Base-by-base conservation (phyloP, 495 filamentous ascomycete species). In the Tuber indicum region DNA sequence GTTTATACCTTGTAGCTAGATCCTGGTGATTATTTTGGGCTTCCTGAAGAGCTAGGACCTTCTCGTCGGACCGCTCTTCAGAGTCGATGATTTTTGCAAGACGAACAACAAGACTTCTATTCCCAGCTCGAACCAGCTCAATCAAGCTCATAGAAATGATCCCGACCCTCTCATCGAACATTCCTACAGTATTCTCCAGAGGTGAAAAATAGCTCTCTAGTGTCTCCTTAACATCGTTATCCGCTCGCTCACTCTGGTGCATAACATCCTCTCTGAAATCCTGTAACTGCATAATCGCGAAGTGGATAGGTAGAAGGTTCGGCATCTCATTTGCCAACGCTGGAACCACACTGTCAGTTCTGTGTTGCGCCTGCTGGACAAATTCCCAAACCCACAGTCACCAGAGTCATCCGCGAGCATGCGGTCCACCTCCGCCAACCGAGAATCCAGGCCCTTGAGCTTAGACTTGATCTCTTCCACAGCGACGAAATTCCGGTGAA, bases 181-280 rank as follows among this genome's bases (percentile, higher is more conserved):
- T 93, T 47, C 91, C 92, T 74, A 98, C 89, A 23, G 93, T 92
- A 73, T 92, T 90, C 82, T 97, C 94, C 78, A 99, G 84, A n/a
- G 91, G 89, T 77, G 89, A 86, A 83, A 99, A 99, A 84, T 95
- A 94, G 78, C 97, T 92, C 80, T 92, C 89, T 76, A 99, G 84
- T 1, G 94, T 98, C 58, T 86, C 88, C 83, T 94, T 90, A 75
- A 93, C 86, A 77, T 92, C 91, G 19, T 86, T 83, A 81, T 96
- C 93, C 73, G 90, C 86, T 82, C 91, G 89, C 79, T 89, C 87
- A 83, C 95, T 94, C 87, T 98, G 96, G 82, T 97, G 93, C 89
- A 99, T 93, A 5, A 96, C 94, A 85, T 95, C 92, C 85, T 97
- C 96, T 71, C 94, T 89, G 77, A 98, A 97, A 83, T 98, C 95